phyloP scores from a whole-genome alignment of 257 asterid species.

The Cynanchum wilfordii region DNA sequence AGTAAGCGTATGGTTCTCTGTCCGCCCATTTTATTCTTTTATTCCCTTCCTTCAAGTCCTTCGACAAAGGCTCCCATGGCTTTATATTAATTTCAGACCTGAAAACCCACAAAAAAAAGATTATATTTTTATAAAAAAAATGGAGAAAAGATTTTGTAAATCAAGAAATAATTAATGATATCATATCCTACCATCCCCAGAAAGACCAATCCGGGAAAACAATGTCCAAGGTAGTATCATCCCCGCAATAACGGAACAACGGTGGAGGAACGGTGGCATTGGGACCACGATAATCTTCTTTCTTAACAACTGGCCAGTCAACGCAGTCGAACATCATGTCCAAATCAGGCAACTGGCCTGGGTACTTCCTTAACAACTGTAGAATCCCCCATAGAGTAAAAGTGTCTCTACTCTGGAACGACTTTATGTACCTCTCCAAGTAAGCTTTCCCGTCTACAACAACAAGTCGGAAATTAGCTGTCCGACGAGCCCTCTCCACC shows the following conservation, averaged over 20 bases:
- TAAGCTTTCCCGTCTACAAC: constrained; percentile 34
- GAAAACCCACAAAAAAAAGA: background rate
- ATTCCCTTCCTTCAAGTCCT: constrained; percentile 58
- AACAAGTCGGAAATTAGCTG: constrained; percentile 33
- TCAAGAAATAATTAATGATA: background rate
- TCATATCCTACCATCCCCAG: constrained; percentile 42
- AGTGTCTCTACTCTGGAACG: constrained; percentile 37
- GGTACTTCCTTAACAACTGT: constrained; percentile 37
- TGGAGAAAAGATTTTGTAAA: background rate
- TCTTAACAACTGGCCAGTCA: constrained; percentile 38
- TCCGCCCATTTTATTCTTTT: constrained; percentile 51
- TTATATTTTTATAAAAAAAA: background rate
- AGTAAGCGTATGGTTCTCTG: constrained; percentile 76
- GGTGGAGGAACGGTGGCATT: constrained; percentile 34
- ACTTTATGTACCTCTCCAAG: constrained; percentile 18
- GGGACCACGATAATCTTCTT: constrained; percentile 1
- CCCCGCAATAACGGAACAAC: constrained; percentile 35
- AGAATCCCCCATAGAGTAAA: constrained; percentile 39
- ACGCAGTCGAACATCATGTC: constrained; percentile 40
- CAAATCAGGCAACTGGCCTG: constrained; percentile 38
- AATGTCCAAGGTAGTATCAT: constrained; percentile 34
- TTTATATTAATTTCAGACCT: constrained; percentile 86
- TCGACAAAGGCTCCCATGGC: constrained; percentile 59
- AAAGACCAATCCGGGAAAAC: constrained; percentile 52
- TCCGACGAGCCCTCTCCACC: constrained; percentile 29